These are phyloP conservation scores for Trichoderma sp. DNA, from an alignment of 2,329 filamentous ascomycete species.

Conservation along the genomic window DNA sequence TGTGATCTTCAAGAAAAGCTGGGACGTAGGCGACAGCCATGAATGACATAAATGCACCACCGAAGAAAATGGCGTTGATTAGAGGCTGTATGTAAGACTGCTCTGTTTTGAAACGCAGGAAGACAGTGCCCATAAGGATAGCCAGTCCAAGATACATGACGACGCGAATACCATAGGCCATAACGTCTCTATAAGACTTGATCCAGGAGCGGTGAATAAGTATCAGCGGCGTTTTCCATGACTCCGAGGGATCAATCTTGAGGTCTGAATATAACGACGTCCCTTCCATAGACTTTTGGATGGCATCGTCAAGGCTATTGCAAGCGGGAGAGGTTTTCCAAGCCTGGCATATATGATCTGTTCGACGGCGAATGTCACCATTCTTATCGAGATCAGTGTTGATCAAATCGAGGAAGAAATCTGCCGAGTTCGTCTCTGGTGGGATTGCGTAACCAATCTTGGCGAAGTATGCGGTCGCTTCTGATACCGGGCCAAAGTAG, in stretches of 20 bases:
- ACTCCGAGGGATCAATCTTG: slow-evolving; percentile 38
- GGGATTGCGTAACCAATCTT: slow-evolving; percentile 61
- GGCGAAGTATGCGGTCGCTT: slow-evolving; percentile 62
- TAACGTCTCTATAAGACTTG: slow-evolving; percentile 79
- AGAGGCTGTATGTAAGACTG: slow-evolving; percentile 77
- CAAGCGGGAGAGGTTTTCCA: slow-evolving; percentile 30
- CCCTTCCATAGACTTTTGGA: slow-evolving; percentile 32
- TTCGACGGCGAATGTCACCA: slow-evolving; percentile 37
- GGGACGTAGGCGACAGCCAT: slow-evolving; percentile 86
- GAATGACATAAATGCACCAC: slow-evolving; percentile 73
- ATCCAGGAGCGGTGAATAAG: slow-evolving; percentile 77
- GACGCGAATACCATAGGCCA: slow-evolving; percentile 79
- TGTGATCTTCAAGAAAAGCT: slow-evolving; percentile 48
- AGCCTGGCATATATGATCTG: slow-evolving; percentile 27
- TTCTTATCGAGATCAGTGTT: slow-evolving; percentile 62
- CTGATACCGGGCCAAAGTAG: slow-evolving; percentile 65
- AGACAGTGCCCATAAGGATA: slow-evolving; percentile 86
- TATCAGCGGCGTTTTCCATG: slow-evolving; percentile 54
- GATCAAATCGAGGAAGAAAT: slow-evolving; percentile 74
- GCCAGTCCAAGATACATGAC: slow-evolving; percentile 76
- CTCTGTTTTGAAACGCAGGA: slow-evolving; percentile 65
- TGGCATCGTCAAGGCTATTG: slow-evolving; percentile 21
- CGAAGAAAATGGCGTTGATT: slow-evolving; percentile 79
- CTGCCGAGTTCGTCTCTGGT: slow-evolving; percentile 71
- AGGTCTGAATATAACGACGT: slow-evolving; percentile 22